Base-by-base conservation (phyloP, 345 rosid genomes). In the Cochlearia excelsa region DNA sequence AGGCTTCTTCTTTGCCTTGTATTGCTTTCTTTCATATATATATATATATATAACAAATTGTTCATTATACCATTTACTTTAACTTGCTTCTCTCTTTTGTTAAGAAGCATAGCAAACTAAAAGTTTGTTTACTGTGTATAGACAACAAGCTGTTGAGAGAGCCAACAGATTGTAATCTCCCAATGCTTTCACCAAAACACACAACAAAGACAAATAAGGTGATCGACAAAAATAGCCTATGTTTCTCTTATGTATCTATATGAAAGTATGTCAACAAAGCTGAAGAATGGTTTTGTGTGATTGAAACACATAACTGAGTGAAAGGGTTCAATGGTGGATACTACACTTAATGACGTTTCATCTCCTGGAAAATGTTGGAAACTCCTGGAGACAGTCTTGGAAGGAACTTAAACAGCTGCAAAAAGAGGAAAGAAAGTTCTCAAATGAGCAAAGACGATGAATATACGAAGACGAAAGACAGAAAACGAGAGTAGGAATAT, bases 401-500 rank as follows among this genome's bases (percentile, higher is more conserved):
- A 50, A 90, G 94, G 76, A 76, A 84, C 73, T 84, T 87, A 71
- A 85, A 90, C 69, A 90, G 51, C 95, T 87, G 87, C 72, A 73
- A 16, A 16, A 16, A 16, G 23, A 16, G 23, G 23, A 16, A 16
- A 16, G 16, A 31, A 31, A 42, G 41, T 23, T 31, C 26, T 5
- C 27, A 41, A 16, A 16, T 16, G 23, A 49, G 54, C 29, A 28
- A 54, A 50, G 47, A 23, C 28, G 46, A 50, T 3, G 42, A 46
- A 52, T 16, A 16, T 16, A n/a, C 30, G 34, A 30, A 38, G 26
- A 16, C 23, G 23, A 29, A 11, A 16, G 27, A 46, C 39, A 44
- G 45, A 48, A 0, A 53, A 11, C 16, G 42, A 35, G 38, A 9
- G 31, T 9, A 7, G 6, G 8, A 9, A 51, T 59, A 53, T 39